These are phyloP conservation scores for Cladosporium sp. DNA, from an alignment of 2,329 filamentous ascomycete species.

Conservation along the genomic window DNA sequence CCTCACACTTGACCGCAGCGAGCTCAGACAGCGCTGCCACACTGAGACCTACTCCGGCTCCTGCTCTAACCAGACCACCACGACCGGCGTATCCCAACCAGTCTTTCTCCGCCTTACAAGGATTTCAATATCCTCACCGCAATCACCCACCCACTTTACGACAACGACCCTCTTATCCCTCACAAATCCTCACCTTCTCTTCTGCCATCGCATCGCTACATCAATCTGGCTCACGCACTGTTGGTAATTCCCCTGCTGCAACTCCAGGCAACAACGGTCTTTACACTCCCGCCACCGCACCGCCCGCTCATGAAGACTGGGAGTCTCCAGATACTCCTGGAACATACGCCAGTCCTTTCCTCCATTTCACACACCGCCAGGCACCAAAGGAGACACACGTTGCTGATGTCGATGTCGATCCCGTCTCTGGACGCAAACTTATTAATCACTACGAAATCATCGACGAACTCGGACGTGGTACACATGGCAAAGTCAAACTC, in stretches of 20 bases:
- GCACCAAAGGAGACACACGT: constrained; percentile 72
- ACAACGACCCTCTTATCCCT: constrained; percentile 46
- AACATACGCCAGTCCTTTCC: constrained; percentile 52
- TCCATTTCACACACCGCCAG: constrained; percentile 53
- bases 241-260: constrained; percentile 49
- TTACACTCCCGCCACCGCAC: constrained; percentile 42
- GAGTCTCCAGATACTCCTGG: constrained; percentile 40
- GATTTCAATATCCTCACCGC: constrained; percentile 46
- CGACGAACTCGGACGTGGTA: constrained; percentile 90
- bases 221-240: constrained; percentile 44
- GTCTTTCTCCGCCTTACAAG: constrained; percentile 52
- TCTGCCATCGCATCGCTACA: constrained; percentile 46
- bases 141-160: constrained; percentile 40
- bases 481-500: constrained; percentile 97
- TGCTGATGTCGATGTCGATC: constrained; percentile 86
- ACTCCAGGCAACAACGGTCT: constrained; percentile 46
- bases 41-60: constrained; percentile 34
- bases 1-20: constrained; percentile 45
- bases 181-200: constrained; percentile 44
- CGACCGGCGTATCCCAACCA: constrained; percentile 52
- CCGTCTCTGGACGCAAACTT: constrained; percentile 85
- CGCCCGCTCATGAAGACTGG: constrained; percentile 35
- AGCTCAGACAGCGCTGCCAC: constrained; percentile 42
- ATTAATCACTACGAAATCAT: constrained; percentile 99
- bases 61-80: constrained; percentile 27